Percentiles rank a stretch among this genome's conserved stretches.
Conservation (phyloP, 2,329 filamentous ascomycete genomes). For the Elsinoe ampelina region DNA sequence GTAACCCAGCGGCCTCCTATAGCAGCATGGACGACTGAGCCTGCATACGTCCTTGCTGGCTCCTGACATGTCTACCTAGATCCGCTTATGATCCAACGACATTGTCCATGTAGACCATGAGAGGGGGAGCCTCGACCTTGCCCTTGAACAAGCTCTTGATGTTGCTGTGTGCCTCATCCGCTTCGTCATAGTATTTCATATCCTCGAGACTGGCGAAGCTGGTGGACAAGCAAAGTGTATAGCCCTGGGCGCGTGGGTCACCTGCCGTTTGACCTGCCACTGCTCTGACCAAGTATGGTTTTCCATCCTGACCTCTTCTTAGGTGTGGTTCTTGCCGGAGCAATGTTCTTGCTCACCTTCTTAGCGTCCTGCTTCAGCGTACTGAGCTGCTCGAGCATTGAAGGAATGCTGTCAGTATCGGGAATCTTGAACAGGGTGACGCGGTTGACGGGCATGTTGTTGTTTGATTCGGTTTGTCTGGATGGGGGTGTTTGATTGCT, state of each 20-base stretch:
- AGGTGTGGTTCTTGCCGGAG: background rate
- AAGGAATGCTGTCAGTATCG: conserved; percentile 35
- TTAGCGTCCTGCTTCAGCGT: conserved; percentile 34
- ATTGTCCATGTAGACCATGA: conserved; percentile 15
- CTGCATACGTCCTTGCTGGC: background rate
- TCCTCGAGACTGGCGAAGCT: conserved; percentile 57
- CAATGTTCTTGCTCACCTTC: conserved; percentile 29
- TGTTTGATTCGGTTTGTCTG: background rate
- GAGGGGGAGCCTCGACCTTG: conserved; percentile 16
- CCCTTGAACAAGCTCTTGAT: conserved; percentile 36
- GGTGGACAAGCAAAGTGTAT: conserved; percentile 53
- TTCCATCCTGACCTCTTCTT: conserved; percentile 48
- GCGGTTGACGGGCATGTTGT: conserved; percentile 34
- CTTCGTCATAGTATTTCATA: conserved; percentile 60
- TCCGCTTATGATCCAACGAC: conserved; percentile 1
- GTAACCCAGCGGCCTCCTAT: background rate
- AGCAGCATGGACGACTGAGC: background rate
- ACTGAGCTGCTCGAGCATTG: conserved; percentile 38
- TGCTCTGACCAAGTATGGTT: conserved; percentile 57
- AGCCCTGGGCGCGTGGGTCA: conserved; percentile 55
- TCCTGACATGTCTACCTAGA: background rate
- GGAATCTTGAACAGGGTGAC: conserved; percentile 47
- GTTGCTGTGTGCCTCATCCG: conserved; percentile 46
- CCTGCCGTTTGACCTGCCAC: conserved; percentile 46
- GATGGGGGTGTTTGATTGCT: background rate